Evolutionary conservation across 305 asterid species (phyloP), one percentile per base, ranked within the genome.

Genomic region (Lippia alba): DNA sequence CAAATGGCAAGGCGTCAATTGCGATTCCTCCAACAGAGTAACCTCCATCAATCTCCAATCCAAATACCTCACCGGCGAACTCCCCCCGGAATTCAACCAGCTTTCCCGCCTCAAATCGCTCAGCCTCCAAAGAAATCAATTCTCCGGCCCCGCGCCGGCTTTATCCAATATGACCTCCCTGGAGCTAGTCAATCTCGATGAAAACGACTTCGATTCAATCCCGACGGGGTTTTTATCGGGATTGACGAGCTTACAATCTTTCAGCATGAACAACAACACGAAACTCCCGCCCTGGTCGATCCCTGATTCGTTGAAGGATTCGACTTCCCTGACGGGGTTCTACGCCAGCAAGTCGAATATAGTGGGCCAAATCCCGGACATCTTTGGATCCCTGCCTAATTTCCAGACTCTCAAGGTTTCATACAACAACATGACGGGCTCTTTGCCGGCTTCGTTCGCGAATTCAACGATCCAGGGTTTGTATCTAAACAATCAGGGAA

Each of bases 371-470:
- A 84, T 94, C 61, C 99, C 99, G 0, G 97, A 90, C 33, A 79
- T 91, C 39, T 86, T 94, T 8, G 82, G 72, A 3, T 78, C 89
- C 3, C 71, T 90, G 0, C 91, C 92, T 0, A 84, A 82, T 78
- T 80, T 94, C 9, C 81, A 77, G 70, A 78, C 3, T 39, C 86
- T 94, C 34, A 73, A 80, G 63, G 82, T 94, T 36, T 82, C 97
- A 0, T 88, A 91, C 74, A 94, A 94, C 62, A 84, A 84, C 74
- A 58, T 91, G 56, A 76, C 92, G 2, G 98, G 98, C 11, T 32
- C 74, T 3, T 60, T 94, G 63, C 98, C 98, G 0, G 5, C 49
- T 4, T 85, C 98, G 0, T 79, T 94, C 0, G 78, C 84, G 6
- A 67, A 70, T 2, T 91, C 98, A 0, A 76, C 80, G 58, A 84